Conservation (phyloP, 2,329 filamentous ascomycete genomes). For the Phaeosphaeria sp. region DNA sequence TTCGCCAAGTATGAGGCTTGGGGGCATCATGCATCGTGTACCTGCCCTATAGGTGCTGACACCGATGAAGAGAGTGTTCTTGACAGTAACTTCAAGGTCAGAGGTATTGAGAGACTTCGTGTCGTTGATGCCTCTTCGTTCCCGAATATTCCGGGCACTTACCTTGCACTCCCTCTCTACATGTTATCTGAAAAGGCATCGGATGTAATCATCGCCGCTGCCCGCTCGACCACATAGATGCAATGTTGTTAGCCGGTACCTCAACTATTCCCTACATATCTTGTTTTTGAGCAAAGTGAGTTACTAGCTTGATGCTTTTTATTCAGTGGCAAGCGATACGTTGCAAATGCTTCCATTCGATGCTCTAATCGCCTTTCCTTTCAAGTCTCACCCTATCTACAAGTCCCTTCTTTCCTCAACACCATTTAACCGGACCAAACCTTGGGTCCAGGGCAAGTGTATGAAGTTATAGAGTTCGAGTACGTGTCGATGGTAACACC, state of each 20-base stretch:
- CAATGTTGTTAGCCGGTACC: not conserved
- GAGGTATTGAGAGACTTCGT: constrained; percentile 60
- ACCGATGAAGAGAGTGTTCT: constrained; percentile 60
- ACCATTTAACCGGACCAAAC: constrained; percentile 54
- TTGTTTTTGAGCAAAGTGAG: no score
- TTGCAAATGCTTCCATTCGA: no score
- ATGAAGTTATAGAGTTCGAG: constrained; percentile 52
- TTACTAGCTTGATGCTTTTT: no score
- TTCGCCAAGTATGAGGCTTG: constrained; percentile 37
- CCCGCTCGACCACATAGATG: not conserved
- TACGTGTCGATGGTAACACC: constrained; percentile 62
- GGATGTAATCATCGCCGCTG: constrained; percentile 58
- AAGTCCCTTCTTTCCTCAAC: not conserved
- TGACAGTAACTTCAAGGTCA: constrained; percentile 60
- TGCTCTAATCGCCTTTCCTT: no score
- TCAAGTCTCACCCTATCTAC: not conserved
- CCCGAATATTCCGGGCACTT: constrained; percentile 57
- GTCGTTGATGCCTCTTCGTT: constrained; percentile 51
- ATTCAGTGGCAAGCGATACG: no score
- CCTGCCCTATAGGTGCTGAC: constrained; percentile 61
- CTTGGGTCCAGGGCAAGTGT: constrained; percentile 56
- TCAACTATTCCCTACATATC: no score
- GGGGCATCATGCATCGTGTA: constrained; percentile 64
- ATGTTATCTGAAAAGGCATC: constrained; percentile 68
- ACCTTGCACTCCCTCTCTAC: constrained; percentile 59